phyloP scores from a whole-genome alignment of 768 basidiomycete genomes.

The Phanerochaete sordida region DNA sequence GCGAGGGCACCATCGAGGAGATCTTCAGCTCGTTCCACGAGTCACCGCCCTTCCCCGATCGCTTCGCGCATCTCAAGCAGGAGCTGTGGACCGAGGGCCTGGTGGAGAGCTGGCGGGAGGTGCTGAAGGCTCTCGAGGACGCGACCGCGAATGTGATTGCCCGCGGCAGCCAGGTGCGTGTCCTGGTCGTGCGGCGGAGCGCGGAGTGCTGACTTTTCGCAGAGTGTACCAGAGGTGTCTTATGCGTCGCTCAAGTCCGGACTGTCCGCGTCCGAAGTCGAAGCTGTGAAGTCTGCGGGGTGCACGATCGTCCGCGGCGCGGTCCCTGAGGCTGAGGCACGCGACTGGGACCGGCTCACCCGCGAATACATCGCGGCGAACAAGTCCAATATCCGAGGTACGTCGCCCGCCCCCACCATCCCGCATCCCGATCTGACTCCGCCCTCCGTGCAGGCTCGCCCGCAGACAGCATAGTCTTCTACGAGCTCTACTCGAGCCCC shows the following conservation, averaged over 20 bases:
- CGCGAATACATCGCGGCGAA: constrained; percentile 53
- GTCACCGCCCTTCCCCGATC: constrained; percentile 42
- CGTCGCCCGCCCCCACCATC: not conserved
- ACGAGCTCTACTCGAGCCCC: constrained; percentile 68
- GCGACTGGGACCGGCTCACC: constrained; percentile 54
- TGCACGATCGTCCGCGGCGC: constrained; percentile 55
- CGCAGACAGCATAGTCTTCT: constrained; percentile 63
- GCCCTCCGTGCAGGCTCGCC: constrained; percentile 51
- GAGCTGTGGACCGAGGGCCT: constrained; percentile 44
- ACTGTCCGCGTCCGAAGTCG: constrained; percentile 40
- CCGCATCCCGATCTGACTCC: not conserved
- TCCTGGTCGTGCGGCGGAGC: not conserved
- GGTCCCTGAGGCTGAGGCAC: constrained; percentile 55
- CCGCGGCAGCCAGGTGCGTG: constrained; percentile 44
- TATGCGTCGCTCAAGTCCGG: constrained; percentile 45
- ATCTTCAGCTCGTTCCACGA: constrained; percentile 45
- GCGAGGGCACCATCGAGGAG: constrained; percentile 38
- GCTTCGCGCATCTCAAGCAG: constrained; percentile 61
- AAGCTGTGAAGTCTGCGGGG: constrained; percentile 48
- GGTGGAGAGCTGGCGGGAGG: constrained; percentile 49
- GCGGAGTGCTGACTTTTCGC: not conserved
- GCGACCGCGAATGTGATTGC: constrained; percentile 45
- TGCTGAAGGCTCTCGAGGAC: constrained; percentile 45
- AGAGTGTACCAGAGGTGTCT: constrained; percentile 51
- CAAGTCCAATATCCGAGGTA: constrained; percentile 44